Evolutionary conservation across 331 rosid genomes (phyloP).

Genomic region (Quercus phellos): DNA sequence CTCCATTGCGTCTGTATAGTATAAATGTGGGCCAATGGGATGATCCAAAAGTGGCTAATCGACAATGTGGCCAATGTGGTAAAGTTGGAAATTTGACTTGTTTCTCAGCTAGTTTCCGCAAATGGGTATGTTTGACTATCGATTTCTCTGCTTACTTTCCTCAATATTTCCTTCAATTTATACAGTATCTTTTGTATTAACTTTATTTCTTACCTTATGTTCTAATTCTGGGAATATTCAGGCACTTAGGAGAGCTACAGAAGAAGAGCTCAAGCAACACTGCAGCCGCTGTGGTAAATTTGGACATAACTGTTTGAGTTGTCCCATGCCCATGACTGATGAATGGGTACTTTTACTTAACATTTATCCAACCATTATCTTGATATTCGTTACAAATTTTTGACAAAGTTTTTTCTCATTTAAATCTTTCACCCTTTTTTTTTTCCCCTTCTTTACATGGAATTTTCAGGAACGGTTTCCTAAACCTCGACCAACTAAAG

Average conservation of each 20-base stretch:
- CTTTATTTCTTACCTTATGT: not conserved
- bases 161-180: not conserved
- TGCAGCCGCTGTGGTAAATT: not conserved
- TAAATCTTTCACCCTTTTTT: not conserved
- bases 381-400: not conserved
- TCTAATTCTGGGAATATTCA: not conserved
- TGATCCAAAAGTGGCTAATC: not conserved
- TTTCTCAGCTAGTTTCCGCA: conserved; percentile 3
- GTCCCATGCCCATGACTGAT: not conserved
- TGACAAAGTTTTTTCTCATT: not conserved
- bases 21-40: not conserved
- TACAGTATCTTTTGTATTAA: not conserved
- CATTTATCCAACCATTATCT: not conserved
- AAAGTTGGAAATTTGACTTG: conserved; percentile 9
- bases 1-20: conserved; percentile 11
- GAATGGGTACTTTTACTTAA: not conserved
- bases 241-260: conserved; percentile 1
- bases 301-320: not conserved
- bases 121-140: conserved; percentile 17
- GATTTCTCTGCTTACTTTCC: not conserved
- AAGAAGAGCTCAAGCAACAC: not conserved
- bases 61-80: conserved; percentile 3
- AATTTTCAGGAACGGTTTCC: not conserved
- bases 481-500: not conserved
- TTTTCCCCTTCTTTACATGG: not conserved